Conservation (phyloP, 2,329 filamentous ascomycete genomes). For the Aspergillus pseudoviridinutans region DNA sequence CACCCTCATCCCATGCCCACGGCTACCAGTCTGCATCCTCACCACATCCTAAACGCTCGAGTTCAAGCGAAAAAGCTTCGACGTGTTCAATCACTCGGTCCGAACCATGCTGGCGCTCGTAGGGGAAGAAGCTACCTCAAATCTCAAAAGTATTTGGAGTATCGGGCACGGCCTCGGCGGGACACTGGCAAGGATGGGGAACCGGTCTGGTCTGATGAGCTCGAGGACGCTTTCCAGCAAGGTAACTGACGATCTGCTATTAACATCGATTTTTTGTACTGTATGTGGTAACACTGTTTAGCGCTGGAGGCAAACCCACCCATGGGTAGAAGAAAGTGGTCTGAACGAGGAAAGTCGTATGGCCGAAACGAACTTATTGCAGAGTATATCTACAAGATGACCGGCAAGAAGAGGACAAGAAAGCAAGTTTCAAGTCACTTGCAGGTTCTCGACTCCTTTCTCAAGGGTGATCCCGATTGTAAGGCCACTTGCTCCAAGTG, state of each 20-base stretch:
- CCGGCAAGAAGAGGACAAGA: constrained; percentile 49
- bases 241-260: constrained; percentile 27
- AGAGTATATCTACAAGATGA: constrained; percentile 53
- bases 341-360: constrained; percentile 49
- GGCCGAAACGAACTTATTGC: constrained; percentile 61
- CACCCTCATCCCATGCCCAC: constrained; percentile 23
- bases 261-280: background rate
- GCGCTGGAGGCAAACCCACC: constrained; percentile 54
- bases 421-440: constrained; percentile 64
- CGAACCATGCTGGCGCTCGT: constrained; percentile 21
- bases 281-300: constrained; percentile 21
- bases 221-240: constrained; percentile 48
- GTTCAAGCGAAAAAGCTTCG: constrained; percentile 34
- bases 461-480: constrained; percentile 52
- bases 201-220: constrained; percentile 43
- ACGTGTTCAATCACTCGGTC: constrained; percentile 32
- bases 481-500: constrained; percentile 22
- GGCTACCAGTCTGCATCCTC: constrained; percentile 23
- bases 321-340: constrained; percentile 55
- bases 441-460: constrained; percentile 57
- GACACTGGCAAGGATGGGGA: constrained; percentile 43
- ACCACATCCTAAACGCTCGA: constrained; percentile 26
- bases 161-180: constrained; percentile 40
- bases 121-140: constrained; percentile 35
- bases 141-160: constrained; percentile 43